These are phyloP conservation scores for Rhodotorula sphaerocarpa DNA, from an alignment of 768 basidiomycete genomes.

Conservation along the genomic window DNA sequence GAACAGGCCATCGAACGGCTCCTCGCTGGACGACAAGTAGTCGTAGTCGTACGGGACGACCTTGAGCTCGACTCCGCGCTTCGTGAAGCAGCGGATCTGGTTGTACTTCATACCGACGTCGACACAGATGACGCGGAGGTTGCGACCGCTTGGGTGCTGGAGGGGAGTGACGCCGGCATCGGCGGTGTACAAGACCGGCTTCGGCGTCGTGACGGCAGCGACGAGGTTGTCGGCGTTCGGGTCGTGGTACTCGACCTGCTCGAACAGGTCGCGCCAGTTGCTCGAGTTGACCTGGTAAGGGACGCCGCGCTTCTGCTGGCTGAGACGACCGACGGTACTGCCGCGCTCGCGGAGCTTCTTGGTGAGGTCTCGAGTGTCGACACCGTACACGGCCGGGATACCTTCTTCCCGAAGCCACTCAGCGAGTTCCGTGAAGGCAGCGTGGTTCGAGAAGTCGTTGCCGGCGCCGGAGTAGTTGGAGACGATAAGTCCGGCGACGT, in stretches of 20 bases:
- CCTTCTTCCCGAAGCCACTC: slow-evolving; percentile 91
- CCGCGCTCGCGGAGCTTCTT: slow-evolving; percentile 94
- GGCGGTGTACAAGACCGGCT: slow-evolving; percentile 57
- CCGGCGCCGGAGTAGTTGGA: slow-evolving; percentile 67
- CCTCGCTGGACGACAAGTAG: slow-evolving; percentile 61
- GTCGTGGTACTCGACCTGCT: slow-evolving; percentile 73
- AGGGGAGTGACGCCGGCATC: slow-evolving; percentile 48
- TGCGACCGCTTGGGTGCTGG: slow-evolving; percentile 55
- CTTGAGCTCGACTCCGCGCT: slow-evolving; percentile 88
- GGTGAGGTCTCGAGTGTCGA: slow-evolving; percentile 93
- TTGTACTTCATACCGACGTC: slow-evolving; percentile 99
- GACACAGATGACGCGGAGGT: slow-evolving; percentile 74
- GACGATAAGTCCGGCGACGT: slow-evolving; percentile 81
- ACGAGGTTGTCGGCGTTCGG: slow-evolving; percentile 87
- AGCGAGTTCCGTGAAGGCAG: slow-evolving; percentile 76
- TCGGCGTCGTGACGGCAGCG: slow-evolving; percentile 68
- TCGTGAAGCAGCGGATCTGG: slow-evolving; percentile 90
- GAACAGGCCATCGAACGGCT: slow-evolving; percentile 88
- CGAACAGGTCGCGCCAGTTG: slow-evolving; percentile 73
- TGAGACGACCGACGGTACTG: slow-evolving; percentile 75
- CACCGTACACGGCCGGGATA: slow-evolving; percentile 86
- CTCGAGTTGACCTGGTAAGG: slow-evolving; percentile 25
- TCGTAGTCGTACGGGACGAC: slow-evolving; percentile 97
- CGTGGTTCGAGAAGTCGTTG: slow-evolving; percentile 85
- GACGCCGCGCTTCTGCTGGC: slow-evolving; percentile 52